Base-by-base conservation (phyloP, 306 rosid species). In the Begonia fuchsioides region DNA sequence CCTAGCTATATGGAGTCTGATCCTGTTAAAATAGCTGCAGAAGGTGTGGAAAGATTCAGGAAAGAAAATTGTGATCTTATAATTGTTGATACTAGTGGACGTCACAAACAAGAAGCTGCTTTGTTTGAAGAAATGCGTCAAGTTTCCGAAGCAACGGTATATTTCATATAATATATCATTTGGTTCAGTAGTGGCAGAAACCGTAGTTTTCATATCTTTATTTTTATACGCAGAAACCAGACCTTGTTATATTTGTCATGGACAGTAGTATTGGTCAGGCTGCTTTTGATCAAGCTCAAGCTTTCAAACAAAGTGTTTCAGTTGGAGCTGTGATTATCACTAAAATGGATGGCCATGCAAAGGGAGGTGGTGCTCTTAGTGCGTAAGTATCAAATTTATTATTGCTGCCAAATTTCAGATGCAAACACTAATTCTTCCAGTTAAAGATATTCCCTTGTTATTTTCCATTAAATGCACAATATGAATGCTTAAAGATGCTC, bases 91-190 rank as follows among this genome's bases (percentile, higher is more conserved):
- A 87, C 96, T 20, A 75, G 92, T 68, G 96, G 94, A 63, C 77
- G 85, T 49, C 94, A 87, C 71, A 77, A 80, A 52, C 96, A 82
- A 60, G 94, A 87, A 65, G 80, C 78, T 57, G 84, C 87, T 63
- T 92, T 87, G 62, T 87, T 75, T 71, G 96, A 87, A 69, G 96
- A 87, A 69, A 82, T 80, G 94, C 81, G 92, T 15, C 94, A 82
- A 78, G 85, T 82, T 73, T 76, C 94, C 9, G 87, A 79, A 77
- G 92, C 96, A 49, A 79, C 93, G 63, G 94, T 84, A 77, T 10
- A 52, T 26, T 77, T 52, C 49, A 65, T 32, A 58, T 39, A 38
- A 57, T 67, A 32, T 9, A 39, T 47, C 38, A 40, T 9, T 4
- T 50, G 45, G 17, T 38, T 12, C 3, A 49, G 2, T 19, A 3